Evolutionary conservation across 2,329 filamentous ascomycete species (phyloP), one percentile per base, ranked within the genome.

Genomic region (Aspergillus sp.): DNA sequence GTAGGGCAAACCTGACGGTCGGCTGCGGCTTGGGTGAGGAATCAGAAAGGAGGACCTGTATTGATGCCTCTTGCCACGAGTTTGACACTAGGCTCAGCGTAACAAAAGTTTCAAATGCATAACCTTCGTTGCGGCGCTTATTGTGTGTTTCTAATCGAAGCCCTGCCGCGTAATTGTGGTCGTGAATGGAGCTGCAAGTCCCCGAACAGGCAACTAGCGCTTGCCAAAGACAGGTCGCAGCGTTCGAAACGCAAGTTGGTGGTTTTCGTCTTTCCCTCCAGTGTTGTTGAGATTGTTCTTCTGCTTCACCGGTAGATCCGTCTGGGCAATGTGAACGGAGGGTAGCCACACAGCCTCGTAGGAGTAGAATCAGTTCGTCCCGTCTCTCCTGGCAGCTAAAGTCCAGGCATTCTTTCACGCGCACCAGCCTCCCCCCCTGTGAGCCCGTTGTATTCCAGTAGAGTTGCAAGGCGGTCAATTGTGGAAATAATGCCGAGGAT

Each of bases 131-230:
- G 3, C 8, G 23, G 8, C 28, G 59, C 15, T 53, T 53, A 7
- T 51, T 28, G 48, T 61, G 54, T 11, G 59, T 61, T 5, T 54
- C 43, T n/a, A 61, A 31, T 8, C 54, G 41, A 15, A 61, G 59
- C n/a, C 59, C 15, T 11, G 54, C 54, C 17, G 41, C 59, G 41
- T 47, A 61, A 30, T 61, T 41, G 30, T 61, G 59, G 28, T 43
- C 38, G 54, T 59, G 57, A 7, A 25, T 34, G 7, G 41, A 13
- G 15, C 50, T 34, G 30, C 57, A 59, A n/a, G 19, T 17, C 22
- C 28, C 49, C 4, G 57, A 50, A 7, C 25, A 48, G 4, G 57
- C 57, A n/a, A 30, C 5, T 15, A 61, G 59, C n/a, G 59, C 52
- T 25, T 56, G 5, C 17, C n/a, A 61, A 4, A 56, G 47, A 6